These are phyloP conservation scores for Hibiscus mutabilis DNA, from an alignment of 345 rosid species.

Conservation along the genomic window DNA sequence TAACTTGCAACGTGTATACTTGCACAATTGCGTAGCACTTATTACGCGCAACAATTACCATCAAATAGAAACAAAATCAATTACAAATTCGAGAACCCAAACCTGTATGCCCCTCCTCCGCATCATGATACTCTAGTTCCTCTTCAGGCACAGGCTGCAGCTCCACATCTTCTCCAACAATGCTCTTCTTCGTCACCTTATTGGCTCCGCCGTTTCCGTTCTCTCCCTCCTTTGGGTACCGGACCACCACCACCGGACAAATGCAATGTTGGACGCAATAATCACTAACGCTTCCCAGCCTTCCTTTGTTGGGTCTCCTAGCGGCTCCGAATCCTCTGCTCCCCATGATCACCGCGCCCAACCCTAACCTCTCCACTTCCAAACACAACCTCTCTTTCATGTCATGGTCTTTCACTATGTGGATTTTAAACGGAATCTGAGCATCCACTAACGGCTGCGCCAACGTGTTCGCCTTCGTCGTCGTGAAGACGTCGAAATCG, in stretches of 20 bases:
- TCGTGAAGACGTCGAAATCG: constrained; percentile 55
- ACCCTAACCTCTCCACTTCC: constrained; percentile 80
- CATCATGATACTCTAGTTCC: constrained; percentile 46
- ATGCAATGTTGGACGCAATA: constrained; percentile 81
- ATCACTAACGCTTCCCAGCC: constrained; percentile 82
- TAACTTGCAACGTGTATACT: too few relatives aligned
- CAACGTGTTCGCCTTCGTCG: constrained; percentile 48
- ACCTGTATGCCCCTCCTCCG: constrained; percentile 36
- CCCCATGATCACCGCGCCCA: constrained; percentile 80
- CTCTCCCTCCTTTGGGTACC: constrained; percentile 36
- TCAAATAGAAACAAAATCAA: neutral
- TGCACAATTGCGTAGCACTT: too few relatives aligned
- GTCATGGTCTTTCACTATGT: constrained; percentile 80
- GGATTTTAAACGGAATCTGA: constrained; percentile 60
- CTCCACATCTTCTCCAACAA: constrained; percentile 22
- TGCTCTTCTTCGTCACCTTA: constrained; percentile 1
- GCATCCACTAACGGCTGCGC: constrained; percentile 71
- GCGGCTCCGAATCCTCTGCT: constrained; percentile 79
- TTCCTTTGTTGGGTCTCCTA: constrained; percentile 37
- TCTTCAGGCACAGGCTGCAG: constrained; percentile 59
- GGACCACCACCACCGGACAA: constrained; percentile 79
- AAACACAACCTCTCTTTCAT: constrained; percentile 85
- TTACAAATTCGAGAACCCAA: neutral
- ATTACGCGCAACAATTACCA: too few relatives aligned
- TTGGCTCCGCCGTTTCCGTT: constrained; percentile 10